Percentiles rank a stretch among this genome's conserved stretches.
These are phyloP conservation scores for Closterium sp. DNA, from an alignment of 139 green algal genomes.

Conservation along the genomic window DNA sequence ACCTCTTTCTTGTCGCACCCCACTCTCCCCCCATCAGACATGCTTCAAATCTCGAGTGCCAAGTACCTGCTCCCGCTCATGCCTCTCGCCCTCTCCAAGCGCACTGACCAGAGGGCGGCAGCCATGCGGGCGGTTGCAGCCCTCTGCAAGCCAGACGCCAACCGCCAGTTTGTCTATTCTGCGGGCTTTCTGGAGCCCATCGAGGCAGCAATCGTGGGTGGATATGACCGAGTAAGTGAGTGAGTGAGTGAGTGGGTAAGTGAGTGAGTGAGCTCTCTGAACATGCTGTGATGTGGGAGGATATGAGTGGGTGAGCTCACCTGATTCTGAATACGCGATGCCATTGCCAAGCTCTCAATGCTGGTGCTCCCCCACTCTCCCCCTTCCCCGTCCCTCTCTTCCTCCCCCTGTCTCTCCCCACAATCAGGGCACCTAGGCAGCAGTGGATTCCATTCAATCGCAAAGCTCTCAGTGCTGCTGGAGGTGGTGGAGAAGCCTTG, in stretches of 20 bases:
- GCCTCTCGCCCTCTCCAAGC: conserved; percentile 5
- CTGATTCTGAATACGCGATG: too few species aligned
- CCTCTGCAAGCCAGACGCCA: conserved; percentile 42
- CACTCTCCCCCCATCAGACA: not conserved
- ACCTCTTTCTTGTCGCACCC: not conserved
- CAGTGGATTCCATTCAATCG: not conserved
- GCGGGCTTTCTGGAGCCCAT: conserved; percentile 48
- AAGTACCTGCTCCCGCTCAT: not conserved
- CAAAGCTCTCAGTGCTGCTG: too few species aligned
- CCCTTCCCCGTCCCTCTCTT: too few species aligned
- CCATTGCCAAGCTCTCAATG: too few species aligned
- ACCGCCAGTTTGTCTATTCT: conserved; percentile 52
- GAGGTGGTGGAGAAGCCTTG: too few species aligned
- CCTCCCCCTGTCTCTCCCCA: too few species aligned
- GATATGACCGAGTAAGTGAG: not conserved
- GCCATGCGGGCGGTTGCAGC: conserved; percentile 37
- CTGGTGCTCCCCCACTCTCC: too few species aligned
- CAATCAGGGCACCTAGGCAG: not conserved
- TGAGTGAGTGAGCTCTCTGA: too few species aligned
- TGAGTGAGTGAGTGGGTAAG: not conserved
- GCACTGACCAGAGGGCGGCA: not conserved
- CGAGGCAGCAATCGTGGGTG: conserved; percentile 20
- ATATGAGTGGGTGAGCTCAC: too few species aligned
- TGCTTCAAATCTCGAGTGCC: conserved; percentile 16
- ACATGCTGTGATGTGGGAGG: too few species aligned